Evolutionary conservation across 2,329 filamentous ascomycete species (phyloP), one percentile per base, ranked within the genome.

Genomic region (Aphanocladium album): DNA sequence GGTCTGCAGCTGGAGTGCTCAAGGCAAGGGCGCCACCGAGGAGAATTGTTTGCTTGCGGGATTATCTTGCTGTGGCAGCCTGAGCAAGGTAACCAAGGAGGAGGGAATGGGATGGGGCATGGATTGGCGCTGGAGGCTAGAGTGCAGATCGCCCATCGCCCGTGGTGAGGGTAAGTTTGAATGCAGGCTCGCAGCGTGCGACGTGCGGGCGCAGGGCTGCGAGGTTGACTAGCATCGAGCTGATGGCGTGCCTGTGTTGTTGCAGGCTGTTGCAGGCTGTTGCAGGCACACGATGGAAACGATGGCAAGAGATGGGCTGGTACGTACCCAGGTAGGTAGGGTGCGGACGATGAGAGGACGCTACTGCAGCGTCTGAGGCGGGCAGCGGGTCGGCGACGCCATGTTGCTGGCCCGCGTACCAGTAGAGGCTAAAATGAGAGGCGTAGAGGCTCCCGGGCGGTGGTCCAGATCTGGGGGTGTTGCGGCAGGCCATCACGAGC

Each of bases 11-110:
- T 17, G 54, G 39, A 14, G 25, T n/a, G 25, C 41, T 23, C 54
- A 11, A 27, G 30, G 21, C n/a, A n/a, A n/a, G 27, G 41, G 19
- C 54, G 54, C 54, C 54, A 57, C 54, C 41, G 39, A 57, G 41
- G n/a, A 57, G 43, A 17, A 8, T 17, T 57, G 54, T 57, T 57
- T 57, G 41, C 41, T 37, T 57, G 54, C 33, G 54, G 54, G 54
- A 57, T 57, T 47, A 47, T 57, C 27, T 16, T 57, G 54, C 19
- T 47, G 54, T 46, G 27, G 23, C 54, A 39, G 52, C 52, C 33
- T 12, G 33, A 35, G 6, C 6, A 35, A 6, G 33, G 12, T 35
- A n/a, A n/a, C 51, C 51, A 41, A 41, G 16, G 12, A 6, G n/a
- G 19, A 56, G 41, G 39, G 27, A 45, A 56, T 56, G 23, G 41